Evolutionary conservation across 306 rosid genomes (phyloP).

Genomic region (Glycine latifolia): DNA sequence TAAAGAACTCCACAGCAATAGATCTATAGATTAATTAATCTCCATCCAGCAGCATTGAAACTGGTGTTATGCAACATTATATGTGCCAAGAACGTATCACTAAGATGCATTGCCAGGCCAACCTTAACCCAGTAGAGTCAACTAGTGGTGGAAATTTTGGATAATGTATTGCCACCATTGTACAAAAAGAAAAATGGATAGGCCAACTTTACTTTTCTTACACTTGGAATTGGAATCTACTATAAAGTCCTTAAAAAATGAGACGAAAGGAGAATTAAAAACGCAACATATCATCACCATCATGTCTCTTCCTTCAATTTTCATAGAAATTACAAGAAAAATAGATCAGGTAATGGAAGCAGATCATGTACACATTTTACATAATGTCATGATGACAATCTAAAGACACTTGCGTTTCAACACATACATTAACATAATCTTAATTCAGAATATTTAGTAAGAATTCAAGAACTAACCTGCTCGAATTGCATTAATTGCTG

Average conservation of each 20-base stretch:
- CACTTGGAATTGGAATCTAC: not conserved
- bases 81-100: not conserved
- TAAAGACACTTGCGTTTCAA: not conserved
- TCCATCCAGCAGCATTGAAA: too few relatives aligned
- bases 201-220: not conserved
- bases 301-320: not conserved
- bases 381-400: not conserved
- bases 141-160: too few relatives aligned
- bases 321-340: not conserved
- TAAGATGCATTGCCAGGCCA: not conserved
- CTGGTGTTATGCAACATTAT: not conserved
- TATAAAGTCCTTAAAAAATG: not conserved
- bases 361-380: not conserved
- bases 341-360: not conserved
- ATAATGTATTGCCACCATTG: not conserved
- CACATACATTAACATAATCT: not conserved
- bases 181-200: not conserved
- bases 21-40: too few relatives aligned
- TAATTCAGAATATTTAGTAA: not conserved
- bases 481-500: slow-evolving; percentile 57
- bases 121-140: not conserved
- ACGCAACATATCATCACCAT: not conserved
- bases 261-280: not conserved
- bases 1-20: not conserved
- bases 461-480: slow-evolving; percentile 62